Conservation (phyloP, 371 early-diverging fungal genomes). For the Sporodiniella umbellata region DNA sequence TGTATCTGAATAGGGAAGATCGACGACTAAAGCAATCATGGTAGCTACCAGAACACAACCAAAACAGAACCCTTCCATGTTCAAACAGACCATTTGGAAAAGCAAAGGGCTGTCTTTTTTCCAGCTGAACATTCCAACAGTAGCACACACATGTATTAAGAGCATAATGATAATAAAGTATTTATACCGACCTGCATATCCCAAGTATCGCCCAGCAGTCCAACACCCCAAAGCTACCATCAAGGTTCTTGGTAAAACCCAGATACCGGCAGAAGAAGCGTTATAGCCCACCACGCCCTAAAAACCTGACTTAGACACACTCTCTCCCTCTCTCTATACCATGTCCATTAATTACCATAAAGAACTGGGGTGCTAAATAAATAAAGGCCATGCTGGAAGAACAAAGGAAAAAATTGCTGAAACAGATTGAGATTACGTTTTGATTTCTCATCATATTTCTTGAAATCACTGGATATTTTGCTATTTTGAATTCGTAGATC, state of each 20-base stretch:
- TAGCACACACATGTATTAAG: conserved; percentile 7
- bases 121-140: conserved; percentile 11
- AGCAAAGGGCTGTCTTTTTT: conserved; percentile 3
- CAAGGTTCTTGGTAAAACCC: conserved; percentile 31
- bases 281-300: conserved; percentile 39
- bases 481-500: conserved; percentile 56
- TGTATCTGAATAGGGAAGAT: conserved; percentile 32
- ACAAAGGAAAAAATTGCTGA: conserved; percentile 35
- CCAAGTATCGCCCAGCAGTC: conserved; percentile 28
- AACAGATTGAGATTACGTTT: conserved; percentile 25
- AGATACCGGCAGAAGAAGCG: conserved; percentile 37
- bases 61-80: conserved; percentile 39
- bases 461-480: conserved; percentile 61
- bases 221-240: conserved; percentile 36
- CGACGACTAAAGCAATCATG: conserved; percentile 46
- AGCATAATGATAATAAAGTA: conserved; percentile 16
- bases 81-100: conserved; percentile 23
- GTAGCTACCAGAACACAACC: conserved; percentile 41
- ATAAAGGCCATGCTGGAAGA: conserved; percentile 24
- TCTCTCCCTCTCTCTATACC: background rate
- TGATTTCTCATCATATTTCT: conserved; percentile 28
- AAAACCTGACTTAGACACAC: background rate
- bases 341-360: conserved; percentile 29
- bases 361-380: conserved; percentile 37
- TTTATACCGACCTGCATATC: conserved; percentile 25